Conservation (phyloP, 1,284 basidiomycete species). For the Sporisorium exsertum region DNA sequence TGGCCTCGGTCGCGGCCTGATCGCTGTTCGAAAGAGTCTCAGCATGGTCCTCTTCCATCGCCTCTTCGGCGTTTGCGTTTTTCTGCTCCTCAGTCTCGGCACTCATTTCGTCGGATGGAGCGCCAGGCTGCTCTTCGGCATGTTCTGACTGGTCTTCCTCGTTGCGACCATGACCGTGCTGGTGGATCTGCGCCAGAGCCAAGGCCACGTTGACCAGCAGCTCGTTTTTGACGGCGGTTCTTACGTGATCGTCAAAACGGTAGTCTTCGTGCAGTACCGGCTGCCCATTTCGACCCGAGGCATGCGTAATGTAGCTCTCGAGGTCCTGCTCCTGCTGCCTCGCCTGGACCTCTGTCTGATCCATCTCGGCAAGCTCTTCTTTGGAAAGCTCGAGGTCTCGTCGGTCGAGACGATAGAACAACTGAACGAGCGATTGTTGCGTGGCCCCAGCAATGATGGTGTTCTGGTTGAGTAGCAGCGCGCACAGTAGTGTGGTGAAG, state of each 20-base stretch:
- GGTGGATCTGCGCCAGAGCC: slow-evolving; percentile 56
- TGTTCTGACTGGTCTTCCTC: slow-evolving; percentile 16
- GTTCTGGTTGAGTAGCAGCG: slow-evolving; percentile 85
- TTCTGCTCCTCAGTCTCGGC: not conserved
- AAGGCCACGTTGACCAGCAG: slow-evolving; percentile 66
- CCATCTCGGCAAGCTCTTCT: slow-evolving; percentile 37
- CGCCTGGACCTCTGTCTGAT: slow-evolving; percentile 15
- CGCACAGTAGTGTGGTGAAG: slow-evolving; percentile 91
- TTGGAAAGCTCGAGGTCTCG: slow-evolving; percentile 43
- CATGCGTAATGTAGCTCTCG: slow-evolving; percentile 55
- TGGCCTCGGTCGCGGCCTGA: not conserved
- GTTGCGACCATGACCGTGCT: slow-evolving; percentile 15
- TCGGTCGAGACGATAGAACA: slow-evolving; percentile 74
- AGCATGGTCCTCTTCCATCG: slow-evolving; percentile 37
- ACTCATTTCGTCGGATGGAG: not conserved
- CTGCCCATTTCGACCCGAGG: slow-evolving; percentile 64
- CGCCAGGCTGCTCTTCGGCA: slow-evolving; percentile 4
- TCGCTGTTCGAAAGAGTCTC: slow-evolving; percentile 6
- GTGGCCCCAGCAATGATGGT: slow-evolving; percentile 79
- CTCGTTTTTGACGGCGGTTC: slow-evolving; percentile 58
- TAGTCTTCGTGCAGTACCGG: slow-evolving; percentile 61
- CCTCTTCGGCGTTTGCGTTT: slow-evolving; percentile 10
- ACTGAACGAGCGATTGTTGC: slow-evolving; percentile 81
- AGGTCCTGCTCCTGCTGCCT: slow-evolving; percentile 34
- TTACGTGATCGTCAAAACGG: slow-evolving; percentile 52